phyloP scores from a whole-genome alignment of 116 monocot genomes.

The Zostera marina region DNA sequence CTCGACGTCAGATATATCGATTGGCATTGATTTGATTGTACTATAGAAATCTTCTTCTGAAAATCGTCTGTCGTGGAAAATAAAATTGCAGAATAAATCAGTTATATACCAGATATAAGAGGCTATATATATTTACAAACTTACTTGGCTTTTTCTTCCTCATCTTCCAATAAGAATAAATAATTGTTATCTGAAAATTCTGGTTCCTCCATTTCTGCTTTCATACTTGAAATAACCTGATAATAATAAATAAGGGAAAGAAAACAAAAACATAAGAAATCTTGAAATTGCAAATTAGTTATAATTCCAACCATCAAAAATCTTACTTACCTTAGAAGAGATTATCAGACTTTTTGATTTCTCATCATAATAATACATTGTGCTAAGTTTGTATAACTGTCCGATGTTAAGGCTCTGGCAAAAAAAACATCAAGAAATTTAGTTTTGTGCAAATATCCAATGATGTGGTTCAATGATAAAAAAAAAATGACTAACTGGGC shows the following conservation, averaged over 20 bases:
- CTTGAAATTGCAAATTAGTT: not conserved
- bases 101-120: not conserved
- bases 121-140: too few species aligned
- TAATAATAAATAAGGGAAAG: not conserved
- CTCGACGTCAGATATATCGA: slow-evolving; percentile 35
- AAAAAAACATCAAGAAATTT: not conserved
- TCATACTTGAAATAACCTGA: slow-evolving; percentile 69
- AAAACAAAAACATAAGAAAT: not conserved
- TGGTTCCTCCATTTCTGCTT: slow-evolving; percentile 58
- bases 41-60: slow-evolving; percentile 38
- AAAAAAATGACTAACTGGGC: not conserved
- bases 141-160: slow-evolving; percentile 37
- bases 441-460: not conserved
- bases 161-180: slow-evolving; percentile 86
- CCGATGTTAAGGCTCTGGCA: slow-evolving; percentile 79
- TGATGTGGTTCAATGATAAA: too few species aligned
- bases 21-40: slow-evolving; percentile 22
- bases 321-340: slow-evolving; percentile 65
- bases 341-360: slow-evolving; percentile 73
- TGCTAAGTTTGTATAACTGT: slow-evolving; percentile 81
- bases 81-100: not conserved
- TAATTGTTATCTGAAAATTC: slow-evolving; percentile 46
- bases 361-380: slow-evolving; percentile 99
- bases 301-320: not conserved
- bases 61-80: slow-evolving; percentile 36